Conservation (phyloP, 345 rosid genomes). For the Eutrema heterophyllum region DNA sequence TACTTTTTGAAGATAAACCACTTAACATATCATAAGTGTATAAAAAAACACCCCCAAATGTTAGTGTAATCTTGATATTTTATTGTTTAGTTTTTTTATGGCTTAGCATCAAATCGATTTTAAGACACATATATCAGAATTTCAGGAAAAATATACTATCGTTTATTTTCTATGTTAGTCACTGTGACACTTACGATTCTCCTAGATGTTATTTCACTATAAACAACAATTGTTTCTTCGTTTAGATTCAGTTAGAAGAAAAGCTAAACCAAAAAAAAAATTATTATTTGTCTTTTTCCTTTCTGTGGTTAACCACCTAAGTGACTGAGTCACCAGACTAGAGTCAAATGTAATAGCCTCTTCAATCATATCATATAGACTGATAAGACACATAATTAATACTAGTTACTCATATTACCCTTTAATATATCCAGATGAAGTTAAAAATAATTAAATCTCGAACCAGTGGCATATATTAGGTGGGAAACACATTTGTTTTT, state of each 20-base stretch:
- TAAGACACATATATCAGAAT: neutral
- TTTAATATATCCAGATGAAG: neutral
- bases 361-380: neutral
- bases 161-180: neutral
- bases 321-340: neutral
- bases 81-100: neutral
- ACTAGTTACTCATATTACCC: no score
- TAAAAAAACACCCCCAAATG: neutral
- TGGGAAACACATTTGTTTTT: neutral
- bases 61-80: neutral
- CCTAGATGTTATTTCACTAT: neutral
- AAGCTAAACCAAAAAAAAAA: neutral
- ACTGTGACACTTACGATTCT: neutral
- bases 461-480: neutral
- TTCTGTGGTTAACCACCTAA: slow-evolving; percentile 14
- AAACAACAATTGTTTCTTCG: neutral
- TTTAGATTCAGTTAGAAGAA: neutral
- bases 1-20: neutral
- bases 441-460: neutral
- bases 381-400: no score
- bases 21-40: neutral
- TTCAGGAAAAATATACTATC: neutral
- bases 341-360: neutral
- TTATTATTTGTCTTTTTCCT: neutral
- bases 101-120: neutral